Conservation (phyloP, 768 basidiomycete species). For the Podaxis rugospora region DNA sequence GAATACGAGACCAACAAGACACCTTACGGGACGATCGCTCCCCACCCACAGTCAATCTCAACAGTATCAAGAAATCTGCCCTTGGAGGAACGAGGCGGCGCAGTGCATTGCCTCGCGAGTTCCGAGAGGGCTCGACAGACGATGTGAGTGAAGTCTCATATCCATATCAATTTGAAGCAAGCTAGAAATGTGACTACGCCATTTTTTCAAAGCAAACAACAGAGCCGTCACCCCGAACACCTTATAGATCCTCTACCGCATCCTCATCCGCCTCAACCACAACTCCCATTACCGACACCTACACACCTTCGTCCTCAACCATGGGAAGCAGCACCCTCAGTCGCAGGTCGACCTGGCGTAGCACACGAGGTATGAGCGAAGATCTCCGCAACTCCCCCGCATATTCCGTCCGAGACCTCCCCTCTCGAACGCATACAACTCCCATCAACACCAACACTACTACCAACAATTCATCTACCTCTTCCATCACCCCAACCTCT, state of each 20-base stretch:
- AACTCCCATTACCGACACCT: conserved; percentile 8
- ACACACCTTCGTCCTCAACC: neutral
- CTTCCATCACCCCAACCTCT: conserved; percentile 8
- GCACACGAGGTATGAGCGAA: conserved; percentile 15
- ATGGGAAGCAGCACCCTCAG: neutral
- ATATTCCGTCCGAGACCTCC: conserved; percentile 2
- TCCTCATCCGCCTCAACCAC: conserved; percentile 19
- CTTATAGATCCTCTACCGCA: conserved; percentile 22
- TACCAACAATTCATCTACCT: neutral
- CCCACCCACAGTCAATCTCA: conserved; percentile 28
- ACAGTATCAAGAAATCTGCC: conserved; percentile 45
- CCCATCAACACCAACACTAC: neutral
- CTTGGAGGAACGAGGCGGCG: conserved; percentile 30
- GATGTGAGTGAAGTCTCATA: conserved; percentile 19
- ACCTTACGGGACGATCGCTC: conserved; percentile 33
- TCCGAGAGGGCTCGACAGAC: conserved; percentile 28
- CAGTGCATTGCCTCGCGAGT: conserved; percentile 37
- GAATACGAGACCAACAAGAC: conserved; percentile 17
- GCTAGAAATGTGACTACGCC: no score
- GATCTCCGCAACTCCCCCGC: conserved; percentile 21
- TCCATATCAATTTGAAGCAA: no score
- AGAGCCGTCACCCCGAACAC: conserved; percentile 30
- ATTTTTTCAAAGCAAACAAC: conserved; percentile 21
- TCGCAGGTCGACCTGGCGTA: conserved; percentile 14
- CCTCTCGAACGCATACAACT: neutral